phyloP scores from a whole-genome alignment of 345 rosid genomes.

The Rhodomyrtus tomentosa region DNA sequence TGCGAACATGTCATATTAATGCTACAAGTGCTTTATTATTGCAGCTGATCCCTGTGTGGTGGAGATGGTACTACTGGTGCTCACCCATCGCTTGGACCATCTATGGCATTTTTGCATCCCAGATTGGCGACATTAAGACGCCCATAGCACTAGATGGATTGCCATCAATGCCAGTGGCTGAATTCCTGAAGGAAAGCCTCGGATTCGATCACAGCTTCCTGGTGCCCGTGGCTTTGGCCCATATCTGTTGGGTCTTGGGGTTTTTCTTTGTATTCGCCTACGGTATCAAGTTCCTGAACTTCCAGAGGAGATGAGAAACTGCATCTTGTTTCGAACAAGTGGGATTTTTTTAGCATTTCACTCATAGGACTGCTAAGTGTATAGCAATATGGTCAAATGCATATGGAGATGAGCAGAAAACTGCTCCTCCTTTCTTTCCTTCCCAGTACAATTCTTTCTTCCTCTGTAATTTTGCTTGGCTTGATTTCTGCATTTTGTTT shows the following conservation, averaged over 20 bases:
- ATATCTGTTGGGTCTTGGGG: slow-evolving; percentile 22
- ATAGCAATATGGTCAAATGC: neutral
- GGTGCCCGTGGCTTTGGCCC: slow-evolving; percentile 17
- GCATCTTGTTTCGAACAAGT: neutral
- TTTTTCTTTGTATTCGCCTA: slow-evolving; percentile 30
- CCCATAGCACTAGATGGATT: neutral
- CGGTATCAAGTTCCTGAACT: slow-evolving; percentile 32
- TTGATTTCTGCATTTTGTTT: neutral
- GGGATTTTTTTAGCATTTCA: neutral
- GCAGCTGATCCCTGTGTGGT: slow-evolving; percentile 30
- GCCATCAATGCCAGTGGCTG: neutral
- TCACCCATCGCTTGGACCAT: slow-evolving; percentile 37
- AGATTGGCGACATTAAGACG: slow-evolving; percentile 7
- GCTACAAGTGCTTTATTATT: neutral
- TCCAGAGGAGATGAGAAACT: slow-evolving; percentile 21
- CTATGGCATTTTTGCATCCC: slow-evolving; percentile 27
- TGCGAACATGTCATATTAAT: neutral
- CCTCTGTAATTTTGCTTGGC: neutral
- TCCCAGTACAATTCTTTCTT: neutral
- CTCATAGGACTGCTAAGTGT: neutral
- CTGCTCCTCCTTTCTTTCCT: neutral
- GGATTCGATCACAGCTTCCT: slow-evolving; percentile 27
- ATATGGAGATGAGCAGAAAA: neutral
- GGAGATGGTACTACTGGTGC: slow-evolving; percentile 47
- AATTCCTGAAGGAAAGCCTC: slow-evolving; percentile 9